A percentile compares a stretch with the other conserved stretches of the same genome.
phyloP scores from a whole-genome alignment of 2,329 filamentous ascomycete species.

The Paradendryphiella salina region DNA sequence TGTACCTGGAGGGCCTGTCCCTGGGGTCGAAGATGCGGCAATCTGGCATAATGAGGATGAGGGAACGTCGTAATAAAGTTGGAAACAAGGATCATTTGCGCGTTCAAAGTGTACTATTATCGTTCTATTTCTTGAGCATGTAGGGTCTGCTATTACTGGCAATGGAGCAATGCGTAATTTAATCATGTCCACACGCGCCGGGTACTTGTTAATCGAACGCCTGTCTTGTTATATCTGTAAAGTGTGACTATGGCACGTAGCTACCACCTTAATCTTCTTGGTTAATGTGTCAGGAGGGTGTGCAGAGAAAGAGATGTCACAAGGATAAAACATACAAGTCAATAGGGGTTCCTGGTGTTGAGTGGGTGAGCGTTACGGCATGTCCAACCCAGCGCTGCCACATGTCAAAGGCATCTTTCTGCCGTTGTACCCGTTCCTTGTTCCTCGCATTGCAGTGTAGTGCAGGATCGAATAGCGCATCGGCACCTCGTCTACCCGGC shows the following conservation, averaged over 20 bases:
- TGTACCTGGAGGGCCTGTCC: slow-evolving; percentile 23
- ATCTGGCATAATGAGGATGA: slow-evolving; percentile 46
- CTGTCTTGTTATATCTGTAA: too few relatives aligned
- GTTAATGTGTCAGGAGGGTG: too few relatives aligned
- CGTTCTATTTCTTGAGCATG: neutral
- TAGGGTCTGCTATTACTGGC: neutral
- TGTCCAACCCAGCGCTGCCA: neutral
- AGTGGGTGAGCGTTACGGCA: too few relatives aligned
- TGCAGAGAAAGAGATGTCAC: too few relatives aligned
- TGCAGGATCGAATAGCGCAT: neutral
- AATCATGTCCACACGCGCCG: neutral
- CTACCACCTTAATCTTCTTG: too few relatives aligned
- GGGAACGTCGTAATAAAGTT: slow-evolving; percentile 15
- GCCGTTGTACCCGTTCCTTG: neutral
- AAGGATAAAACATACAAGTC: too few relatives aligned
- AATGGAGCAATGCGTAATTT: neutral
- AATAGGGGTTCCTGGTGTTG: too few relatives aligned
- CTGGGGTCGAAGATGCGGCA: slow-evolving; percentile 23
- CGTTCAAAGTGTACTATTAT: slow-evolving; percentile 3
- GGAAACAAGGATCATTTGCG: slow-evolving; percentile 23
- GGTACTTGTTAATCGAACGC: neutral
- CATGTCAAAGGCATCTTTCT: neutral
- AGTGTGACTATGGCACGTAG: too few relatives aligned
- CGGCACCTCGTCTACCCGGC: neutral
- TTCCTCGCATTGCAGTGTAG: neutral